phyloP scores from a whole-genome alignment of 495 filamentous ascomycete genomes.

The Penicillium cataractarum region DNA sequence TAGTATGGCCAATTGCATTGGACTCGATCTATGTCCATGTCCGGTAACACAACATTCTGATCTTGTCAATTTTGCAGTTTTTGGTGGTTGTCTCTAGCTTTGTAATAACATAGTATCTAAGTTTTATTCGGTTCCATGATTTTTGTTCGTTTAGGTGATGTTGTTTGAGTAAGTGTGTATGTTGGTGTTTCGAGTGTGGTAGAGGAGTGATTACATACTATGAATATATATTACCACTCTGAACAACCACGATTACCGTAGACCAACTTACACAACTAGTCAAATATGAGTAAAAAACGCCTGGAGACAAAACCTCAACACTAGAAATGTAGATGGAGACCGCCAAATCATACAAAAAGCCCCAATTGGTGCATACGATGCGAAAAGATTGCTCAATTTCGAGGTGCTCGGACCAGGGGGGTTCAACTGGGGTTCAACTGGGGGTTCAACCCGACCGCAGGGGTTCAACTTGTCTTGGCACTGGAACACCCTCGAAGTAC shows the following conservation, averaged over 20 bases:
- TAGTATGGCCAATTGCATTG: too few species aligned
- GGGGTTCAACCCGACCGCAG: background rate
- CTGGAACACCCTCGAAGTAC: background rate
- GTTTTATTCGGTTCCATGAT: too few species aligned
- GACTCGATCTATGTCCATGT: too few species aligned
- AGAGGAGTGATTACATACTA: background rate
- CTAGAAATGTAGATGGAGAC: too few species aligned
- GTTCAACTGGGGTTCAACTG: constrained; percentile 5
- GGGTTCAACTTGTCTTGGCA: constrained; percentile 4
- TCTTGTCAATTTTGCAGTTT: background rate
- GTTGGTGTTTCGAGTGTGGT: background rate
- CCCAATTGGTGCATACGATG: background rate
- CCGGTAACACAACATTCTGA: too few species aligned
- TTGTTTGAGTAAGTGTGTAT: too few species aligned
- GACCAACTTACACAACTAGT: background rate
- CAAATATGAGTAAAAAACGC: background rate
- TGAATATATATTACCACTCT: background rate
- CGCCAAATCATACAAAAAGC: background rate
- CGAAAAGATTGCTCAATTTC: background rate
- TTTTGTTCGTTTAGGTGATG: too few species aligned
- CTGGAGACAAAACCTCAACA: background rate
- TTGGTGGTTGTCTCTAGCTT: too few species aligned
- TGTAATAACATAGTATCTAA: too few species aligned
- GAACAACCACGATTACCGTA: background rate
- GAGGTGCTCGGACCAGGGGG: background rate